These are phyloP conservation scores for Paracoccidioides brasiliensis DNA, from an alignment of 2,329 filamentous ascomycete genomes.

Conservation along the genomic window DNA sequence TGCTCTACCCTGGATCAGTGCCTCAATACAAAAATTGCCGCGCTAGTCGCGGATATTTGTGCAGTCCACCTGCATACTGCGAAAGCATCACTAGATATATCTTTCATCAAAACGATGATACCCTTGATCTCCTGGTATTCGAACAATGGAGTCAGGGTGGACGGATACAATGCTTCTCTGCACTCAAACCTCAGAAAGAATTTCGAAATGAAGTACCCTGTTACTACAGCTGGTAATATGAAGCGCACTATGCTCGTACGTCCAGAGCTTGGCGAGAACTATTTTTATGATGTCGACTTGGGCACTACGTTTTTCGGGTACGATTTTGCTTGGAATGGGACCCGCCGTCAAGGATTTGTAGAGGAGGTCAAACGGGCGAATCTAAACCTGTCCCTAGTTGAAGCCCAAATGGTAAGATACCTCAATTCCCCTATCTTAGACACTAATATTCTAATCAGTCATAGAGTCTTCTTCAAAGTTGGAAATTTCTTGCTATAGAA, in stretches of 20 bases:
- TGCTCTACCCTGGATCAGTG: constrained; percentile 36
- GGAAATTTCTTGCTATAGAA: constrained; percentile 78
- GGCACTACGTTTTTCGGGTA: constrained; percentile 64
- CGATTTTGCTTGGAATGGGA: constrained; percentile 63
- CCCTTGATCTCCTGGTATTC: constrained; percentile 67
- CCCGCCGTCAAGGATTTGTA: constrained; percentile 57
- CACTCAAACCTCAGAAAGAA: constrained; percentile 79
- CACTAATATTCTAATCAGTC: constrained; percentile 12
- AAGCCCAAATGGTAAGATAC: constrained; percentile 66
- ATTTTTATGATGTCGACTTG: constrained; percentile 70
- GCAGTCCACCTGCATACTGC: constrained; percentile 83
- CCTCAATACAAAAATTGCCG: constrained; percentile 57
- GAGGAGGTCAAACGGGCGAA: constrained; percentile 80
- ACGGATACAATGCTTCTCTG: constrained; percentile 73
- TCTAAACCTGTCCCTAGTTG: constrained; percentile 77
- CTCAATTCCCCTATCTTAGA: background rate
- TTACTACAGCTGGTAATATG: constrained; percentile 62
- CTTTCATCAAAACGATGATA: constrained; percentile 57
- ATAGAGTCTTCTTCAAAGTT: constrained; percentile 69
- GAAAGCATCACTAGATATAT: constrained; percentile 58
- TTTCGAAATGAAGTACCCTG: constrained; percentile 62
- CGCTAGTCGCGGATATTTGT: constrained; percentile 73
- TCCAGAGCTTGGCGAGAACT: constrained; percentile 56
- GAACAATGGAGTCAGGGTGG: constrained; percentile 63
- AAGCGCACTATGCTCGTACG: constrained; percentile 59